phyloP scores from a whole-genome alignment of 805 yeast species.

The Spathaspora arborariae region DNA sequence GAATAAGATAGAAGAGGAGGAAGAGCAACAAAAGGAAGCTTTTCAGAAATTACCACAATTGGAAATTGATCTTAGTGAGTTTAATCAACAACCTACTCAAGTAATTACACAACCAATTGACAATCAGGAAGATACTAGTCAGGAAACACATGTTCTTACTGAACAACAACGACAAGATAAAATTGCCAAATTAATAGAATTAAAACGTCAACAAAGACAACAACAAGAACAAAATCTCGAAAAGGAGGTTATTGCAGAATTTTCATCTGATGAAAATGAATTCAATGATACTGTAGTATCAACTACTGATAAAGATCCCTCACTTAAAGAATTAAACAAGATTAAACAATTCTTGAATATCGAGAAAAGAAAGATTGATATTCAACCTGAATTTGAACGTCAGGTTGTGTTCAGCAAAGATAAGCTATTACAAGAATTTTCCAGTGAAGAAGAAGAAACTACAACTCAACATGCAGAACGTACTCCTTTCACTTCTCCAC shows the following conservation, averaged over 20 bases:
- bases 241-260: slow-evolving; percentile 27
- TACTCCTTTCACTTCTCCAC: slow-evolving; percentile 34
- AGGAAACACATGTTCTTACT: background rate
- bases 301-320: slow-evolving; percentile 8
- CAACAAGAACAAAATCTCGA: slow-evolving; percentile 18
- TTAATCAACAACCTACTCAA: slow-evolving; percentile 1
- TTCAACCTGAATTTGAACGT: slow-evolving; percentile 27
- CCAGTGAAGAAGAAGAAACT: slow-evolving; percentile 19
- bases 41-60: slow-evolving; percentile 32
- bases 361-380: slow-evolving; percentile 26
- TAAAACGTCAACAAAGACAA: slow-evolving; percentile 15
- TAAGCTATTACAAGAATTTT: slow-evolving; percentile 31
- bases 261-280: slow-evolving; percentile 41
- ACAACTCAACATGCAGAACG: slow-evolving; percentile 8
- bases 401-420: slow-evolving; percentile 26
- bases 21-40: slow-evolving; percentile 6
- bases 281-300: slow-evolving; percentile 21
- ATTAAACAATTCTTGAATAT: slow-evolving; percentile 31
- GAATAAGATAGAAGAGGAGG: slow-evolving; percentile 5
- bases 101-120: background rate
- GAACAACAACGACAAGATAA: slow-evolving; percentile 7
- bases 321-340: slow-evolving; percentile 26
- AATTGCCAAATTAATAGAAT: slow-evolving; percentile 16
- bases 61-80: slow-evolving; percentile 15
- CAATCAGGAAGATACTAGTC: slow-evolving; percentile 3